phyloP scores from a whole-genome alignment of 441 rosid genomes.

The Theobroma grandiflorum region DNA sequence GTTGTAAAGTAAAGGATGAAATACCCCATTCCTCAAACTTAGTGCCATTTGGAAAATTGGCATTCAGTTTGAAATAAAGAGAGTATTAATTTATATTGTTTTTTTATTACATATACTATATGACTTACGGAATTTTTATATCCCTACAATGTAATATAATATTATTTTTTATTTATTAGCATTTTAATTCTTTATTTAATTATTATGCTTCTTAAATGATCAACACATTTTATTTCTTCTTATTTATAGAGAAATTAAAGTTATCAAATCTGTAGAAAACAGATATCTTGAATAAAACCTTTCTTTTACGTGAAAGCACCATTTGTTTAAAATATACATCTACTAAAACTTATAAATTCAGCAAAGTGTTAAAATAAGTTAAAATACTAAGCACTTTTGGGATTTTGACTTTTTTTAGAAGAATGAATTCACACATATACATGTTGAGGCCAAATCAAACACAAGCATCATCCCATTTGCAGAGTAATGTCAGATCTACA shows the following conservation, averaged over 20 bases:
- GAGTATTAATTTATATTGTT: not conserved
- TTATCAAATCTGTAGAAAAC: not conserved
- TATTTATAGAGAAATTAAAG: not conserved
- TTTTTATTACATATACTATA: not conserved
- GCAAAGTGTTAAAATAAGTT: not conserved
- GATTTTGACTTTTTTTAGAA: not conserved
- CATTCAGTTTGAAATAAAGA: not conserved
- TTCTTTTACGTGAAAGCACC: not conserved
- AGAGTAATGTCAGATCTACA: slow-evolving; percentile 24
- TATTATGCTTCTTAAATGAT: not conserved
- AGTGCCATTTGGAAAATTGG: not conserved
- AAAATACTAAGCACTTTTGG: not conserved
- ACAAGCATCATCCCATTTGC: not conserved
- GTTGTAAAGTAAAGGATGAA: not conserved
- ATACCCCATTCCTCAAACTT: not conserved
- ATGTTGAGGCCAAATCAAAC: not conserved
- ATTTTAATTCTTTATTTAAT: not conserved
- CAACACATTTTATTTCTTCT: not conserved
- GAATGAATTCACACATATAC: not conserved
- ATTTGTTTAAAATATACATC: not conserved
- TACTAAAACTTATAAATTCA: not conserved
- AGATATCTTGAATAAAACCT: not conserved
- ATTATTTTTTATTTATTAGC: not conserved
- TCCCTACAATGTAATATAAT: not conserved
- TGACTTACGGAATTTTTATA: not conserved